Evolutionary conservation across 352 stramenopile genomes (phyloP).

Genomic region (Globisporangium barbulae): DNA sequence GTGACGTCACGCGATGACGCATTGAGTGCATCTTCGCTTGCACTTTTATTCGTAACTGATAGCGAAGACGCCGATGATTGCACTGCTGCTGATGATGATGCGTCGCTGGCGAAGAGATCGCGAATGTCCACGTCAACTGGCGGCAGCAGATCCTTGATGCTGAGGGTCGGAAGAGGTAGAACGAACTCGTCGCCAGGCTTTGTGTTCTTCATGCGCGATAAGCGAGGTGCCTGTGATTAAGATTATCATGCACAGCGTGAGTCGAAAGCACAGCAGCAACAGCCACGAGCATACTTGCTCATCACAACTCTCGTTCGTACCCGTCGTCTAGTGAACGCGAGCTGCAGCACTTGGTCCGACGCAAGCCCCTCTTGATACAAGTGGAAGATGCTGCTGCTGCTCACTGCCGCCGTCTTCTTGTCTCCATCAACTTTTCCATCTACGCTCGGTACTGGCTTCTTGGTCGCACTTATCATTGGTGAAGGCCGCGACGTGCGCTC

Average conservation of each 20-base stretch:
- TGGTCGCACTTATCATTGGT: neutral
- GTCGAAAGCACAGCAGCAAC: neutral
- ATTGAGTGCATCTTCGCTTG: neutral
- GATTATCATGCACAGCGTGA: neutral
- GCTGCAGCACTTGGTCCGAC: constrained; percentile 51
- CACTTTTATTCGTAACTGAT: neutral
- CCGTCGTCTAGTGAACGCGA: constrained; percentile 48
- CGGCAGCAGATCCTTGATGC: constrained; percentile 34
- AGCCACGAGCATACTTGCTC: neutral
- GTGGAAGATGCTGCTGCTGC: constrained; percentile 32
- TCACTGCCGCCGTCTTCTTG: neutral
- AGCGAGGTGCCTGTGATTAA: constrained; percentile 17
- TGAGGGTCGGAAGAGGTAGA: constrained; percentile 38
- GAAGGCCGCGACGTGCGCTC: neutral
- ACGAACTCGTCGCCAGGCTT: constrained; percentile 50
- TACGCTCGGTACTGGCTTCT: neutral
- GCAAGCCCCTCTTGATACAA: constrained; percentile 61
- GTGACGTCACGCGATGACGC: neutral
- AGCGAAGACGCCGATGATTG: neutral
- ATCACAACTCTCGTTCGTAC: constrained; percentile 13
- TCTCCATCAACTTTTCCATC: neutral
- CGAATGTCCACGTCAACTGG: constrained; percentile 23
- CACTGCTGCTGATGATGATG: neutral
- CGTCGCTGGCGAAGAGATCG: constrained; percentile 1
- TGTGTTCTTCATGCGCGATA: constrained; percentile 16